Conservation (phyloP, 768 basidiomycete species). For the Rossbeevera mucosa region DNA sequence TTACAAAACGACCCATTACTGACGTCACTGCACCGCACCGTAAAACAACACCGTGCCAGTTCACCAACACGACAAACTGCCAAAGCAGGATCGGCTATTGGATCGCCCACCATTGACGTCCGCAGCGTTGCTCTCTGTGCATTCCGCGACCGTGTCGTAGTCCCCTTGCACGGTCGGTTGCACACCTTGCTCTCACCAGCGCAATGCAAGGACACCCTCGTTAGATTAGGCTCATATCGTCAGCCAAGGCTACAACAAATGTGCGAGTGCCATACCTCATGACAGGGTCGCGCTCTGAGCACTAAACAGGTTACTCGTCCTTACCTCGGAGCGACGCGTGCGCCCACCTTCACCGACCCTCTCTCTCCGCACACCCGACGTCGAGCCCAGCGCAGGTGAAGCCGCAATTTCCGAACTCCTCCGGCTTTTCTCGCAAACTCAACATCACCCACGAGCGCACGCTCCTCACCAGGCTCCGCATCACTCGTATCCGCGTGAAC, state of each 20-base stretch:
- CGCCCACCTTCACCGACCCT: constrained; percentile 57
- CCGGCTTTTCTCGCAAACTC: constrained; percentile 53
- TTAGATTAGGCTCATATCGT: constrained; percentile 52
- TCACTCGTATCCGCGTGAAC: constrained; percentile 24
- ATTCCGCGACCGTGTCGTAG: constrained; percentile 75
- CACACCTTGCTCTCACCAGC: constrained; percentile 51
- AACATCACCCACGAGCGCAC: constrained; percentile 32
- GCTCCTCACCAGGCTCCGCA: constrained; percentile 27
- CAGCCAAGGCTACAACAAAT: constrained; percentile 78
- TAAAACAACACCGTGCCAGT: constrained; percentile 50
- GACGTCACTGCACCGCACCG: constrained; percentile 62
- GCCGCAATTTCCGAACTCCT: constrained; percentile 65
- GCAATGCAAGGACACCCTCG: constrained; percentile 51
- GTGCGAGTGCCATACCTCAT: constrained; percentile 37
- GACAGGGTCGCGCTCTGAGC: constrained; percentile 3
- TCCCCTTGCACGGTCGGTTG: constrained; percentile 57
- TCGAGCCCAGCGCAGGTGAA: constrained; percentile 59
- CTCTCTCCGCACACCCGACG: constrained; percentile 45
- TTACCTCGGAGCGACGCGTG: constrained; percentile 62
- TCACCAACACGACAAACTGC: constrained; percentile 48
- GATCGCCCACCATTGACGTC: constrained; percentile 61
- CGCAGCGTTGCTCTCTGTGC: constrained; percentile 73
- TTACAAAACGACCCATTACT: constrained; percentile 60
- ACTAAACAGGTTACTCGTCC: constrained; percentile 59
- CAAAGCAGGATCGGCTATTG: constrained; percentile 35